These are phyloP conservation scores for Glarea lozoyensis DNA, from an alignment of 495 filamentous ascomycete genomes.

Conservation along the genomic window DNA sequence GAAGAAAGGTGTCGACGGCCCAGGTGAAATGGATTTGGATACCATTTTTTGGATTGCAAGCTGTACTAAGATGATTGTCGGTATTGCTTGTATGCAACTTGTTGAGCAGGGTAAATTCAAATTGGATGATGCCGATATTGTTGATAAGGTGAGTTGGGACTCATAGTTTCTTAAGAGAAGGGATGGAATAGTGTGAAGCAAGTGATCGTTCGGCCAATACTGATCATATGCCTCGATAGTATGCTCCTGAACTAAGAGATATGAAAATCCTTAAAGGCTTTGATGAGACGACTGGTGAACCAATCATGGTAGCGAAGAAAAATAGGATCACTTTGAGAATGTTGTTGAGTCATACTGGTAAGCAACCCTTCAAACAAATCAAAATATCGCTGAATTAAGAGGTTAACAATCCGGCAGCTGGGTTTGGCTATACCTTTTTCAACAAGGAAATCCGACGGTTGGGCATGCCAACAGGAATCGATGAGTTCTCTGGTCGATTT, in stretches of 20 bases:
- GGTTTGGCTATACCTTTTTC: constrained; percentile 44
- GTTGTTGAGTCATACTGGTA: constrained; percentile 49
- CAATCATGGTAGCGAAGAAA: constrained; percentile 37
- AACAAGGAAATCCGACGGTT: constrained; percentile 40
- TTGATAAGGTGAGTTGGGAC: constrained; percentile 32
- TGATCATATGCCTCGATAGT: background rate
- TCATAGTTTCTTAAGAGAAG: background rate
- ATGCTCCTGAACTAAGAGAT: constrained; percentile 37
- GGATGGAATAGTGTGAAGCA: background rate
- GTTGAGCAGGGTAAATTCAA: constrained; percentile 44
- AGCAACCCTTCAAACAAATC: too few relatives aligned
- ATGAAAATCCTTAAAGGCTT: constrained; percentile 35
- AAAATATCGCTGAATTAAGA: too few relatives aligned
- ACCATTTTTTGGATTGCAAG: constrained; percentile 50
- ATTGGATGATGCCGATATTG: constrained; percentile 40
- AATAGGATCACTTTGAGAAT: constrained; percentile 51
- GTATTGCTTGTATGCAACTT: constrained; percentile 52
- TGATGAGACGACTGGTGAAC: constrained; percentile 28
- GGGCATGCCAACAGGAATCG: constrained; percentile 35
- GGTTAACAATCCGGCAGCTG: too few relatives aligned
- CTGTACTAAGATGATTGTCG: constrained; percentile 48
- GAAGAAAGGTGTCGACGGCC: constrained; percentile 26
- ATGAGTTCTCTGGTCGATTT: constrained; percentile 42
- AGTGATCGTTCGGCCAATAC: background rate
- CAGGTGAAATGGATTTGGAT: constrained; percentile 40